These are phyloP conservation scores for Mucor irregularis DNA, from an alignment of 371 early-diverging fungal species.

Conservation along the genomic window DNA sequence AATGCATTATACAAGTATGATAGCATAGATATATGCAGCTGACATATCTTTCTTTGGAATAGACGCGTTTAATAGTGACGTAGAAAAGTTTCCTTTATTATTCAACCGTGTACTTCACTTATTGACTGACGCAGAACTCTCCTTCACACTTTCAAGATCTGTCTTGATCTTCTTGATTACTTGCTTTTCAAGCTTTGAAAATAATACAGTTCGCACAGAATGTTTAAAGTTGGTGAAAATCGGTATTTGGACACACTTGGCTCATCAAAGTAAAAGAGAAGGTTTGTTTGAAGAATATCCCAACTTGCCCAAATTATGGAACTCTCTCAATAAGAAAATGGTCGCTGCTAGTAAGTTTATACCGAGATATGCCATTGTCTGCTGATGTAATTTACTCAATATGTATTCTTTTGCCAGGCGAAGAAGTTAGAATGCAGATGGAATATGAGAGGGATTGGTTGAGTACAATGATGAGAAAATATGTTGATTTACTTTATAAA, in stretches of 20 bases:
- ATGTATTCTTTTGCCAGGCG: slow-evolving; percentile 45
- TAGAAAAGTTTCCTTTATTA: slow-evolving; percentile 57
- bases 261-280: slow-evolving; percentile 48
- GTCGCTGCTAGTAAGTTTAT: slow-evolving; percentile 41
- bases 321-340: slow-evolving; percentile 54
- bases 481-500: slow-evolving; percentile 54
- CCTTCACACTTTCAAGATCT: slow-evolving; percentile 43
- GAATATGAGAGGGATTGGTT: slow-evolving; percentile 62
- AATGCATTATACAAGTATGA: too few species aligned
- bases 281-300: slow-evolving; percentile 57
- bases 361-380: too few species aligned
- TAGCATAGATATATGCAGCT: too few species aligned
- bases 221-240: slow-evolving; percentile 76
- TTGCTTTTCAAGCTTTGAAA: slow-evolving; percentile 83
- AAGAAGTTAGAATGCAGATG: slow-evolving; percentile 43
- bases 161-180: slow-evolving; percentile 72
- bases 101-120: slow-evolving; percentile 60
- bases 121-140: slow-evolving; percentile 23
- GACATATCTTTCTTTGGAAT: not conserved
- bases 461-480: slow-evolving; percentile 55
- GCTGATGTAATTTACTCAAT: slow-evolving; percentile 5
- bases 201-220: slow-evolving; percentile 68
- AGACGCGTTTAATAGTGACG: slow-evolving; percentile 53
- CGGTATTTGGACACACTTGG: slow-evolving; percentile 72
- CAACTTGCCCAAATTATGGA: slow-evolving; percentile 69